Conservation (phyloP, 805 yeast genomes). For the Suhomyces sp. region DNA sequence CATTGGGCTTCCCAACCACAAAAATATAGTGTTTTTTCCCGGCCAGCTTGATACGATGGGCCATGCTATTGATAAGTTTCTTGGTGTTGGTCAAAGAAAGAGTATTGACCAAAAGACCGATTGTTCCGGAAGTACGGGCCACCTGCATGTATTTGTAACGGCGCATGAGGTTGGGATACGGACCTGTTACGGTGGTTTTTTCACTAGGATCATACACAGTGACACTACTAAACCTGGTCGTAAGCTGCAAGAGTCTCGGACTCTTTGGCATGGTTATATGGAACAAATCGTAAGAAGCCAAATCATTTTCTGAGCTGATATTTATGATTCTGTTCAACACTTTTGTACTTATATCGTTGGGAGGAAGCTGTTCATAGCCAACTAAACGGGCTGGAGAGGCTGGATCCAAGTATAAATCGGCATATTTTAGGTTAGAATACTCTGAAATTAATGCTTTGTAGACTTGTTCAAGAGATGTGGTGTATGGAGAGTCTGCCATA, state of each 20-base stretch:
- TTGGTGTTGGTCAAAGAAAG: constrained; percentile 76
- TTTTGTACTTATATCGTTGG: neutral
- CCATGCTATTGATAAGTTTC: constrained; percentile 58
- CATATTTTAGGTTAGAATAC: constrained; percentile 30
- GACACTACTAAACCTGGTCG: constrained; percentile 63
- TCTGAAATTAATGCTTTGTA: constrained; percentile 28
- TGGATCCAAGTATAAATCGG: constrained; percentile 29
- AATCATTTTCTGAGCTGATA: constrained; percentile 17
- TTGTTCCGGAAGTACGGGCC: constrained; percentile 87
- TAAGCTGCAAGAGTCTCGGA: constrained; percentile 71
- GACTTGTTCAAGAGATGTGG: constrained; percentile 42
- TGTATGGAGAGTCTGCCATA: constrained; percentile 75
- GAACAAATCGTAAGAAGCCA: constrained; percentile 51
- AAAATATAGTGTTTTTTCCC: constrained; percentile 91
- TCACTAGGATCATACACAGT: constrained; percentile 47
- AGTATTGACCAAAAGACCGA: constrained; percentile 89
- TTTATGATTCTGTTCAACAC: constrained; percentile 19
- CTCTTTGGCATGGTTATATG: constrained; percentile 74
- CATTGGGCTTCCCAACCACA: constrained; percentile 97
- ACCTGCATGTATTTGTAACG: constrained; percentile 83
- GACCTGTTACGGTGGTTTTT: constrained; percentile 45
- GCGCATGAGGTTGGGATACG: constrained; percentile 75
- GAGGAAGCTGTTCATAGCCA: constrained; percentile 28
- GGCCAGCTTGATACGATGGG: constrained; percentile 59
- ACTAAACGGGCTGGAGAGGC: constrained; percentile 37